Evolutionary conservation across 148 eudicot species (phyloP), one percentile per base, ranked within the genome.

Genomic region (Simmondsia chinensis): DNA sequence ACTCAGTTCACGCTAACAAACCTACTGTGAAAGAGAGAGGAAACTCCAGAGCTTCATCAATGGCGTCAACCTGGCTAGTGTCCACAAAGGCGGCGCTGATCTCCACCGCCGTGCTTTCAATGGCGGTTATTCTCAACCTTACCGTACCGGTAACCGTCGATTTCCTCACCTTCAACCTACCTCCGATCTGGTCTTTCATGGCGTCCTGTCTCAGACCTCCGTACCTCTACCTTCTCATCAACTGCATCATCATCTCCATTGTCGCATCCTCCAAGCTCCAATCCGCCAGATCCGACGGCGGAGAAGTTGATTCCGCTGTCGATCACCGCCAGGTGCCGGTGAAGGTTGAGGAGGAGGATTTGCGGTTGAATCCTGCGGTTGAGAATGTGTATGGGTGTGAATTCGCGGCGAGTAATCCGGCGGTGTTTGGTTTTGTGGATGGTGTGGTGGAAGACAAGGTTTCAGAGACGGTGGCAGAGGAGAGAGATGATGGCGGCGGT

Each of bases 191-290:
- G 65, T 61, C 69, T 33, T 17, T 38, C 2, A 42, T 63, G 4
- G 42, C 65, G 15, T 55, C 80, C 9, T 72, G 79, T 86, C 79
- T 88, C 11, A 57, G 46, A 54, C 88, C 82, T 0, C 87, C 94
- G 4, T 82, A 76, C 16, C 56, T 79, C 0, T 82, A 86, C 69
- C 65, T 86, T 18, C 62, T 86, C 43, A 60, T 86, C 62, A 86
- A 86, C 56, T 71, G 74, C 44, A 86, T 86, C 60, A 86, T 86
- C 48, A 63, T 86, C 62, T 65, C 81, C 26, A 78, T 86, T 38
- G 81, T 81, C 13, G 95, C 95, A 0, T 64, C 87, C 13, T 78
- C 95, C 2, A 78, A 79, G 69, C 69, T 81, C 4, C 78, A 70
- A 18, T 50, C 63, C 10, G 42, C 19, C 8, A 41, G 56, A 35